Base-by-base conservation (phyloP, 169 alveolate species). In the Ichthyophthirius multifiliis region DNA sequence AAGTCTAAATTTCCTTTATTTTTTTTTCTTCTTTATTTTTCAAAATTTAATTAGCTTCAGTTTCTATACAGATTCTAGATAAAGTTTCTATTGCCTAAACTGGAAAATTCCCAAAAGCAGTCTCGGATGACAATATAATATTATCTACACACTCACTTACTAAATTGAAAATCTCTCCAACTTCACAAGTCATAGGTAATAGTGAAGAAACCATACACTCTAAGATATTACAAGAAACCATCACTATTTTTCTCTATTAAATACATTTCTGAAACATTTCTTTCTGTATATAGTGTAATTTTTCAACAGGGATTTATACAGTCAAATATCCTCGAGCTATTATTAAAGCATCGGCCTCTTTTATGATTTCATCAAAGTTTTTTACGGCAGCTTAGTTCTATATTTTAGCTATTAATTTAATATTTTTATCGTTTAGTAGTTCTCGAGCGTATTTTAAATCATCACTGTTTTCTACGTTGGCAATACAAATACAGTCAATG, bases 141-240 rank as follows among this genome's bases (percentile, higher is more conserved):
- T 76, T 76, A 76, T 76, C 83, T 15, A 76, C 46, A 16, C 39
- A 62, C 43, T 76, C 27, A 18, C 62, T 64, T 4, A 76, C 75
- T 1, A 76, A 71, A 76, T 55, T 43, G 12, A 45, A 35, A 4
- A 76, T 76, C 15, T 76, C 83, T 10, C 83, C 83, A 37, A 76
- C 65, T 76, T 76, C 83, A 9, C 65, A 41, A 20, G 65, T 47
- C 1, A 76, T 76, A 9, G 83, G 83, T 31, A 35, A 35, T 3
- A 73, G 32, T 30, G 37, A 34, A 37, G 64, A 27, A 9, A 76
- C 18, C 83, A 76, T 76, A 2, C 76, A 76, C 65, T 76, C 83
- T 43, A 76, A 48, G 2, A 76, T 41, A 34, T 76, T 35, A 46
- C 75, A 47, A 4, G 83, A 76, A 62, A 76, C 65, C 34, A 44